These are phyloP conservation scores for Colletotrichum godetiae DNA, from an alignment of 2,329 filamentous ascomycete species.

Conservation along the genomic window DNA sequence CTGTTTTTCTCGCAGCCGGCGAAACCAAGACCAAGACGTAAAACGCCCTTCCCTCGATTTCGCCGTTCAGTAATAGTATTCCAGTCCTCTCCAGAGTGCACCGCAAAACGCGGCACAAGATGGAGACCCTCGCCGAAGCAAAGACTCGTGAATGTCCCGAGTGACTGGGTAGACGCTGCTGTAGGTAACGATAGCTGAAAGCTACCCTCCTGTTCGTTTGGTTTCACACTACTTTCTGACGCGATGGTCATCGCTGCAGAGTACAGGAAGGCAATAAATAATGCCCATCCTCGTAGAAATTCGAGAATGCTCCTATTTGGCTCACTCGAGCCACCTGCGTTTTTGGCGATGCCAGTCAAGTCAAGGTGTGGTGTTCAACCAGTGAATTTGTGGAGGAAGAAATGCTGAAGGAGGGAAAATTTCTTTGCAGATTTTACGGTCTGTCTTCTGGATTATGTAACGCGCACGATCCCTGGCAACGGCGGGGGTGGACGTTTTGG, in stretches of 20 bases:
- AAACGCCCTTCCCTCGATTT: background rate
- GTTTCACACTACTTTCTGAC: background rate
- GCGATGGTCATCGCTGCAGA: background rate
- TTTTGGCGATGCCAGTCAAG: background rate
- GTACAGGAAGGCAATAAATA: background rate
- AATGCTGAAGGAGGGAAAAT: background rate
- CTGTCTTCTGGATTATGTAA: background rate
- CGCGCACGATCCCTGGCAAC: background rate
- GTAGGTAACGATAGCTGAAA: background rate
- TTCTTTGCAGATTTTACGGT: conserved; percentile 2
- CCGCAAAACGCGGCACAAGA: conserved; percentile 35
- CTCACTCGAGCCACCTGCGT: conserved; percentile 11
- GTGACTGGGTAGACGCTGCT: conserved; percentile 37
- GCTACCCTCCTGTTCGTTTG: background rate
- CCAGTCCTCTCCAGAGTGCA: conserved; percentile 35
- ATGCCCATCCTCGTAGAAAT: background rate
- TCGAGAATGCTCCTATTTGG: background rate
- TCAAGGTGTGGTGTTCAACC: background rate
- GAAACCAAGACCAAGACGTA: background rate
- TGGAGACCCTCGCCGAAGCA: conserved; percentile 32
- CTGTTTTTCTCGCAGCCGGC: conserved; percentile 56
- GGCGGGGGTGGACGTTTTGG: background rate
- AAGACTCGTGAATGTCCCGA: conserved; percentile 35
- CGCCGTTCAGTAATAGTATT: background rate
- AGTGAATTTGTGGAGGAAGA: background rate